Evolutionary conservation across 2,329 filamentous ascomycete species (phyloP), one percentile per base, ranked within the genome.

Genomic region (Passalora sequoiae): DNA sequence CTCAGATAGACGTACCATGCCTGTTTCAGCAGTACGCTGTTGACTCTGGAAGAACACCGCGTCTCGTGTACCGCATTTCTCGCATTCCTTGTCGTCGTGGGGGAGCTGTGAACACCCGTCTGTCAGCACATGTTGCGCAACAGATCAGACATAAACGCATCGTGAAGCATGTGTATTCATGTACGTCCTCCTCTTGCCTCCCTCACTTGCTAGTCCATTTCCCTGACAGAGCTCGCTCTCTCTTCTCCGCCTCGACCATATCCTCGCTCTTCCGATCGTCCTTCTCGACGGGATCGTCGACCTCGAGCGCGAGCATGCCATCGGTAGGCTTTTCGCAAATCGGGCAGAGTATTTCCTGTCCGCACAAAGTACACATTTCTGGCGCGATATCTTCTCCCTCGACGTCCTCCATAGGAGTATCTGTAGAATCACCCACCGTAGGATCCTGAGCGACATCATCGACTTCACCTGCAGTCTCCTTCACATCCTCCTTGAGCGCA

Each of bases 21-120:
- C 92, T 32, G 92, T 98, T 68, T 97, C 89, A 37, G 88, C 87
- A 57, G 85, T 95, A 69, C 92, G 85, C 73, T 97, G 89, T 66
- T 98, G 92, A 50, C 89, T 96, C 72, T 98, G 92, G 74, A 98
- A 98, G 72, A 95, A 98, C 47, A 98, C 94, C 33, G 89, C 89
- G 70, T 97, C 89, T 57, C 81, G 80, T 66, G 92, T 85, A 55
- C 78, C 77, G 74, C 94, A 98, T 57, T 75, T 77, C 40, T 89
- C 88, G 71, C 92, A 98, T 48, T 77, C 77, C 69, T 86, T 88
- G 65, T 88, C 86, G 59, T 49, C 49, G 31, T 55, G 52, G 38
- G 52, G 52, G 52, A 55, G 52, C 52, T 55, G 43, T 36, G 31
- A 44, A 39, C 28, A 52, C 54, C 48, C 33, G 56, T 46, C 51